These are phyloP conservation scores for Cornus florida DNA, from an alignment of 148 eudicot species.

Conservation along the genomic window DNA sequence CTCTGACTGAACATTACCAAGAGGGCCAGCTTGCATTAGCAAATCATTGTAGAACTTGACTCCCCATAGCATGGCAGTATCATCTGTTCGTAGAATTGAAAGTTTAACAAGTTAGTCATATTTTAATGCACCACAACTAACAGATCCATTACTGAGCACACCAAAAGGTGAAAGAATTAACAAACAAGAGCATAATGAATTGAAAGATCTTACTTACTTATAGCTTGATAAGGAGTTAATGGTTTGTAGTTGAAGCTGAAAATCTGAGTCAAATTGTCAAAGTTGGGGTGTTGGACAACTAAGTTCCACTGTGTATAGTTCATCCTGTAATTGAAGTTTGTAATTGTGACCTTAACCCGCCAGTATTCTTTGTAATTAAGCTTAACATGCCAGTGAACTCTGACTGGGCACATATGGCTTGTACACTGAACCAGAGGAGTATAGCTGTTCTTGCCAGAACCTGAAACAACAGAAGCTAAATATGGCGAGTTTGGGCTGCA, in stretches of 20 bases:
- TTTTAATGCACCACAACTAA: neutral
- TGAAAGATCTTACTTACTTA: conserved; percentile 37
- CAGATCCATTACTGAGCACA: neutral
- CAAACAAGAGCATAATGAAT: neutral
- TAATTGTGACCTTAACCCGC: conserved; percentile 52
- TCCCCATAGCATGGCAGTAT: conserved; percentile 66
- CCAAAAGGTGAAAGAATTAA: neutral
- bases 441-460: conserved; percentile 20
- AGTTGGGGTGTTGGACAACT: conserved; percentile 59
- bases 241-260: conserved; percentile 55
- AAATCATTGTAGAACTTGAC: conserved; percentile 58
- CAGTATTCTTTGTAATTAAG: conserved; percentile 46
- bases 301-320: conserved; percentile 58
- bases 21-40: conserved; percentile 55
- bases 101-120: neutral
- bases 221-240: conserved; percentile 32
- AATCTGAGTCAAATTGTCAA: conserved; percentile 40
- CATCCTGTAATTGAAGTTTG: conserved; percentile 54
- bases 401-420: conserved; percentile 57
- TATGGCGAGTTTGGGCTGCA: conserved; percentile 30
- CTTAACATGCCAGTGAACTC: conserved; percentile 60
- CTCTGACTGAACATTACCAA: conserved; percentile 60
- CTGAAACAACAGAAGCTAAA: conserved; percentile 43
- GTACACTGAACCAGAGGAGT: conserved; percentile 55
- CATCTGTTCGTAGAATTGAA: conserved; percentile 35